These are phyloP conservation scores for Crithidia thermophila DNA, from an alignment of 208 protist genomes.

Conservation along the genomic window DNA sequence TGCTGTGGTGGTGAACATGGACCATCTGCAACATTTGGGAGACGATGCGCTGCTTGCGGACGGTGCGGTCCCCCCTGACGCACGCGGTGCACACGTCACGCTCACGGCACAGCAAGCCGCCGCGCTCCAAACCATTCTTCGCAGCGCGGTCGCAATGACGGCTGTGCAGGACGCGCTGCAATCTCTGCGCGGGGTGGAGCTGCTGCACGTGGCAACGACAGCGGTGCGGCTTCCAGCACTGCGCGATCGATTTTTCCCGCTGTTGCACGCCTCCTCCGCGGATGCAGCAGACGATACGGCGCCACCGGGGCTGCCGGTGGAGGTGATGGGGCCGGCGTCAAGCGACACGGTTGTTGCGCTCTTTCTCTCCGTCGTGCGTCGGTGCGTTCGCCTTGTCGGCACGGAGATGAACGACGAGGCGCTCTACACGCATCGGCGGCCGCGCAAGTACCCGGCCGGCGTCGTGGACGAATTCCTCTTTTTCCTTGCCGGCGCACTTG, in stretches of 20 bases:
- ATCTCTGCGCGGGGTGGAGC: conserved; percentile 48
- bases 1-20: conserved; percentile 41
- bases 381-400: conserved; percentile 63
- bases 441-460: conserved; percentile 39
- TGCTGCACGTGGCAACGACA: conserved; percentile 71
- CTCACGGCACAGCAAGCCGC: conserved; percentile 10
- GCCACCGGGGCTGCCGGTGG: not conserved
- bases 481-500: conserved; percentile 55
- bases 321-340: not conserved
- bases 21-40: conserved; percentile 34
- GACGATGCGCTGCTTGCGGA: not conserved
- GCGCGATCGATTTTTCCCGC: conserved; percentile 38
- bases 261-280: not conserved
- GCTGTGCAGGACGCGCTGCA: conserved; percentile 42
- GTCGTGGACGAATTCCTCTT: conserved; percentile 81
- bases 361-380: conserved; percentile 44
- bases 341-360: conserved; percentile 19
- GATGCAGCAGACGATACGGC: not conserved
- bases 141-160: conserved; percentile 18
- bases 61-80: not conserved
- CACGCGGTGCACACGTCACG: not conserved
- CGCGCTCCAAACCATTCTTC: conserved; percentile 4
- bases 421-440: conserved; percentile 52
- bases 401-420: conserved; percentile 59
- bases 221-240: conserved; percentile 45